Conservation (phyloP, 2,329 filamentous ascomycete genomes). For the Phialocephala sp. region DNA sequence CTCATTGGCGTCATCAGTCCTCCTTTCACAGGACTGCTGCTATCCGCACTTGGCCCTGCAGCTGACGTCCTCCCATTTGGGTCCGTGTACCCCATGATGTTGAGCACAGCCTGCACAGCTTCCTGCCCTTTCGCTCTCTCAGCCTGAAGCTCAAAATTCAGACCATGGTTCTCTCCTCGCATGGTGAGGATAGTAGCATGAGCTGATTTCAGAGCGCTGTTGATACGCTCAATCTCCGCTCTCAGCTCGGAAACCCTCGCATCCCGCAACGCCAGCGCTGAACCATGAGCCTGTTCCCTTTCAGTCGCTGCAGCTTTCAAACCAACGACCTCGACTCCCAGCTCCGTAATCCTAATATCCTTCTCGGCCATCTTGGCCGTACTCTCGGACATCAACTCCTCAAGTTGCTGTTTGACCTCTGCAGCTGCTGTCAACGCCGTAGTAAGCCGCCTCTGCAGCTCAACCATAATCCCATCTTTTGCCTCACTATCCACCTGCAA, state of each 20-base stretch:
- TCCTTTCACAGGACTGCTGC: neutral
- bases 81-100: conserved; percentile 33
- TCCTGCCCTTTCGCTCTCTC: conserved; percentile 54
- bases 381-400: conserved; percentile 39
- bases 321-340: conserved; percentile 22
- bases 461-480: conserved; percentile 46
- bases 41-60: conserved; percentile 12
- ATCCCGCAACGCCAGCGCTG: conserved; percentile 57
- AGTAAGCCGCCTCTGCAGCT: conserved; percentile 53
- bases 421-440: conserved; percentile 48
- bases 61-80: neutral
- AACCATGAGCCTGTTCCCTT: conserved; percentile 46
- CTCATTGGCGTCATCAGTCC: neutral
- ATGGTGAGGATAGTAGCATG: conserved; percentile 53
- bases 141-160: conserved; percentile 45
- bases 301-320: conserved; percentile 21
- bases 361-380: conserved; percentile 34
- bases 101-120: conserved; percentile 57
- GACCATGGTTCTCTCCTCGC: conserved; percentile 51
- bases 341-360: conserved; percentile 35
- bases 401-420: conserved; percentile 45
- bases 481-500: conserved; percentile 42
- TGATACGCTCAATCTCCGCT: conserved; percentile 54
- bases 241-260: conserved; percentile 55
- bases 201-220: conserved; percentile 52